These are phyloP conservation scores for Pseudogymnoascus sp. DNA, from an alignment of 2,329 filamentous ascomycete genomes.

Conservation along the genomic window DNA sequence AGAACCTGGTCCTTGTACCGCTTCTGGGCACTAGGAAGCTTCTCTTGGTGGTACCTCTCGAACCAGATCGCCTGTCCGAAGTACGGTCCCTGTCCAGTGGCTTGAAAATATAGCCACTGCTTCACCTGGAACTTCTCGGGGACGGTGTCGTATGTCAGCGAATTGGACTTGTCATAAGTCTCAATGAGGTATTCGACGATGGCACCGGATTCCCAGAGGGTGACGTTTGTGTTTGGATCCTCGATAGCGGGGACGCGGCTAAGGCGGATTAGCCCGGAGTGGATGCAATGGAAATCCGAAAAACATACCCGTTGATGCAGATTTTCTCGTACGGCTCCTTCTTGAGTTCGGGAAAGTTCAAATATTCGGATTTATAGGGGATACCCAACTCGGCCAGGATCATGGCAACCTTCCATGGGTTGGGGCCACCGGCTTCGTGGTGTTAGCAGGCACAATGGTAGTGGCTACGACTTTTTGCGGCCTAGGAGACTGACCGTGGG, in stretches of 20 bases:
- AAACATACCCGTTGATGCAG: conserved; percentile 18
- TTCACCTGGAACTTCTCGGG: conserved; percentile 26
- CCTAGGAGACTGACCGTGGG: conserved; percentile 2
- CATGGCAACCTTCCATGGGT: conserved; percentile 17
- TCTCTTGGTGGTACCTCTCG: conserved; percentile 27
- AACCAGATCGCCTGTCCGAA: conserved; percentile 31
- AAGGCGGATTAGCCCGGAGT: neutral
- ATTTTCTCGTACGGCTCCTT: conserved; percentile 27
- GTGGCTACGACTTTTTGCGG: neutral
- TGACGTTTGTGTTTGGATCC: conserved; percentile 33
- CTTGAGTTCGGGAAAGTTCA: conserved; percentile 30
- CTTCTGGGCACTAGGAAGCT: conserved; percentile 33
- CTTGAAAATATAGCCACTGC: conserved; percentile 33
- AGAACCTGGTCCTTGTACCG: conserved; percentile 36
- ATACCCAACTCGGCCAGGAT: conserved; percentile 21
- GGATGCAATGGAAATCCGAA: conserved; percentile 8
- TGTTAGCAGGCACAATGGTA: neutral
- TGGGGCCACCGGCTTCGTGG: neutral
- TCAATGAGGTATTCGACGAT: conserved; percentile 35
- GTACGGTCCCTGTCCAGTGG: conserved; percentile 30
- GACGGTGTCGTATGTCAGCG: conserved; percentile 26
- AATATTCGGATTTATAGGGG: conserved; percentile 8
- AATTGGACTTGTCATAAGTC: conserved; percentile 31
- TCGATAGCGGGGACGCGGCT: conserved; percentile 22
- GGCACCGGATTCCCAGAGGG: conserved; percentile 36